Percentiles rank a stretch among this genome's conserved stretches.
These are phyloP conservation scores for Didymella glomerata DNA, from an alignment of 2,329 filamentous ascomycete genomes.

Conservation along the genomic window DNA sequence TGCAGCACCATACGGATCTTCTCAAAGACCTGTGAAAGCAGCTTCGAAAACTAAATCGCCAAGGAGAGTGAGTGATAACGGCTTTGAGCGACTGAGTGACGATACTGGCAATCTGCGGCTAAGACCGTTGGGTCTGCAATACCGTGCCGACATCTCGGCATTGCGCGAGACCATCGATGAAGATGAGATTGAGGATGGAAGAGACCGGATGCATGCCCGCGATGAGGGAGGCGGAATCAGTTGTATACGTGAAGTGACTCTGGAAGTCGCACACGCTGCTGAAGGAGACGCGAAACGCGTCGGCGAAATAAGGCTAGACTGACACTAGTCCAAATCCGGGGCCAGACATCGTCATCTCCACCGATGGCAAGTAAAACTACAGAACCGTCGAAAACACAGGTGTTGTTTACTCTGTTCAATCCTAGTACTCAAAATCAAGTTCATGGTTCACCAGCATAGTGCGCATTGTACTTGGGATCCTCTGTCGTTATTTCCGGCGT, in stretches of 20 bases:
- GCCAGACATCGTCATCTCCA: not conserved
- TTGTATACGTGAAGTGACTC: not conserved
- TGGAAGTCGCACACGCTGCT: not conserved
- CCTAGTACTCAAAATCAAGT: not conserved
- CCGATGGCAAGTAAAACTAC: not conserved
- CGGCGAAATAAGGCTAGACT: not conserved
- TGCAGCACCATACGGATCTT: not conserved
- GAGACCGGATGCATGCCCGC: not conserved
- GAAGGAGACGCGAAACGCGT: not conserved
- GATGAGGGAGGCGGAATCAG: not conserved
- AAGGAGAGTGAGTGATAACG: not conserved
- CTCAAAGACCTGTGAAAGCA: not conserved
- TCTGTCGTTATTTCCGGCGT: slow-evolving; percentile 2
- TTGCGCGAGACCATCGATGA: not conserved
- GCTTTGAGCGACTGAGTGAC: not conserved
- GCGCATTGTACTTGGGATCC: not conserved
- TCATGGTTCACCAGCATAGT: not conserved
- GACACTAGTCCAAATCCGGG: not conserved
- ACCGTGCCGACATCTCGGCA: not conserved
- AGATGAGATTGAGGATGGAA: not conserved
- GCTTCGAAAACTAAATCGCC: not conserved
- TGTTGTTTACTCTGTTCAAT: not conserved
- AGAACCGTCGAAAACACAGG: not conserved
- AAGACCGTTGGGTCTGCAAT: not conserved
- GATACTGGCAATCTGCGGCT: not conserved